Evolutionary conservation across 495 filamentous ascomycete genomes (phyloP), one percentile per base, ranked within the genome.

Genomic region (Aspergillus funiculosus): DNA sequence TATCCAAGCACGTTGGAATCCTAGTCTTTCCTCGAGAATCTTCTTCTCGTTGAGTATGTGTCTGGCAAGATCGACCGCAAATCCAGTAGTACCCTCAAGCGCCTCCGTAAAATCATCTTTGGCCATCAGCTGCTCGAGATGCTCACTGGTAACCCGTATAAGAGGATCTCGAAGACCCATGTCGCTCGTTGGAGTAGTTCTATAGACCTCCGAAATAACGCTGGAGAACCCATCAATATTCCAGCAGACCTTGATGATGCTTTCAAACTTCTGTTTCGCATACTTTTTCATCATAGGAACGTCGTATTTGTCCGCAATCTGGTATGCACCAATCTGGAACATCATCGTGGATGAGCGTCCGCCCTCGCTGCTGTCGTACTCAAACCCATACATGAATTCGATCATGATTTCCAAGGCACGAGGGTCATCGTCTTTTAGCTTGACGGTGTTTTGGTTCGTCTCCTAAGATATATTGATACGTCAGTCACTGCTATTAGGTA

Each of bases 291-390:
- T 48, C 9, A 32, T 48, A 0, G 42, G 50, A 4, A 76, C 56
- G 15, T 53, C 50, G 44, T 65, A 73, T 38, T 71, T 73, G 41
- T 74, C 66, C 2, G 62, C 69, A 18, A 71, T 59, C 3, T 61
- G 43, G 38, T 73, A 76, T n/a, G 71, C 53, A n/a, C 58, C 55
- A 15, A 62, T 50, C 41, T 70, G 56, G 38, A 66, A 58, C 4
- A 64, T 26, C 20, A 66, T 37, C 13, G 52, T 32, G 8, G 41
- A 56, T 6, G 29, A 31, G 20, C 43, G 41, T 26, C 53, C 52
- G 11, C 51, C 51, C 20, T 52, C 22, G 40, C 46, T 53, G 40
- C 30, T 53, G 25, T 57, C 39, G 43, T 60, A 57, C 7, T 54
- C 52, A 14, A 50, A 40, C n/a, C 47, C 46, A 36, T 69, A 68